These are phyloP conservation scores for Cutaneotrichosporon sp. DNA, from an alignment of 1,284 basidiomycete genomes.

Conservation along the genomic window DNA sequence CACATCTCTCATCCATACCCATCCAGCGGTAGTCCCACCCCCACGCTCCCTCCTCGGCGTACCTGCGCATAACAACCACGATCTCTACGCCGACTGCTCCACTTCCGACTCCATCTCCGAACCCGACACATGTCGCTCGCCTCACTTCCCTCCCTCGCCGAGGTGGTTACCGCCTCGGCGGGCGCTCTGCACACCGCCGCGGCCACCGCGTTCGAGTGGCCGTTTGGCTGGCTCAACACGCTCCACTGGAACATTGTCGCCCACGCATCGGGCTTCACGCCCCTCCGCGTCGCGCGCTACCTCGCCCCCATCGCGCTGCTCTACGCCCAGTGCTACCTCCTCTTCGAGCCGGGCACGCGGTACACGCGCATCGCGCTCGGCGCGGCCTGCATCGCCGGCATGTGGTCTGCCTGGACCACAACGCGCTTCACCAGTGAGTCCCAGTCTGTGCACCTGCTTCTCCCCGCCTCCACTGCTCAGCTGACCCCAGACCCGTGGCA, in stretches of 20 bases:
- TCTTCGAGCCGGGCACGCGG: constrained; percentile 30
- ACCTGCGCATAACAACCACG: not conserved
- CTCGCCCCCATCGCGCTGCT: constrained; percentile 7
- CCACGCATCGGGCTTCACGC: constrained; percentile 11
- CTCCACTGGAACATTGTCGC: constrained; percentile 12
- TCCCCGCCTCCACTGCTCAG: too few species aligned
- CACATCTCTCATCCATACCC: too few species aligned
- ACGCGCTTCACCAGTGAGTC: constrained; percentile 39
- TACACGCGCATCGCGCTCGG: constrained; percentile 33
- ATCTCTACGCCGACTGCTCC: not conserved
- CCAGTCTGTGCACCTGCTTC: too few species aligned
- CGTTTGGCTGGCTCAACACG: constrained; percentile 12
- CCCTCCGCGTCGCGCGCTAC: not conserved
- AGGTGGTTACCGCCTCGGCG: not conserved
- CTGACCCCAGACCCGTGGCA: constrained; percentile 6
- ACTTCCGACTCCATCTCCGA: not conserved
- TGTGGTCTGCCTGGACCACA: constrained; percentile 21
- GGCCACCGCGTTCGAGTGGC: not conserved
- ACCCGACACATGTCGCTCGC: not conserved
- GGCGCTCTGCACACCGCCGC: not conserved
- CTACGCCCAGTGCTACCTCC: constrained; percentile 30
- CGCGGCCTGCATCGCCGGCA: constrained; percentile 24
- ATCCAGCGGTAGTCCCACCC: too few species aligned
- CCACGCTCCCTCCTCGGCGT: not conserved
- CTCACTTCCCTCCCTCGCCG: not conserved